Evolutionary conservation across 2,329 filamentous ascomycete genomes (phyloP).

Genomic region (Sarocladiaceae sp.): DNA sequence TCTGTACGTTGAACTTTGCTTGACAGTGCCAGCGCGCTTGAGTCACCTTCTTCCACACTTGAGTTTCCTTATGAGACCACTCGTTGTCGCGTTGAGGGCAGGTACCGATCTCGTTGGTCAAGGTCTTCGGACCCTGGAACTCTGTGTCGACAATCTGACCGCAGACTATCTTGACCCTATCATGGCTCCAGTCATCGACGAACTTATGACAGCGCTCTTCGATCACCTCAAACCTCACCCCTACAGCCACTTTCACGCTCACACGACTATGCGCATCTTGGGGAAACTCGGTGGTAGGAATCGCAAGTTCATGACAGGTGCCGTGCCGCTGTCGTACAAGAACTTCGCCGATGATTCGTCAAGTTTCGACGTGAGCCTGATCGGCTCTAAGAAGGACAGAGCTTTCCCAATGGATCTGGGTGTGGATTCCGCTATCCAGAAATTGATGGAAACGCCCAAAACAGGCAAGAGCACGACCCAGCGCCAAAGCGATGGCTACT

Average conservation of each 20-base stretch:
- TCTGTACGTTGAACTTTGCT: conserved; percentile 91
- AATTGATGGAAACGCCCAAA: conserved; percentile 78
- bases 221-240: conserved; percentile 91
- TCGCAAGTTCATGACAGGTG: conserved; percentile 88
- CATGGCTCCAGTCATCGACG: conserved; percentile 98
- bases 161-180: conserved; percentile 98
- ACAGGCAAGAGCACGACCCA: conserved; percentile 42
- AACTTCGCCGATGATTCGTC: conserved; percentile 82
- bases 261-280: conserved; percentile 95
- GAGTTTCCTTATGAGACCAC: conserved; percentile 92
- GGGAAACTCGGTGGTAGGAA: conserved; percentile 96
- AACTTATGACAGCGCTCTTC: conserved; percentile 96
- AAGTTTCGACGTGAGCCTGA: conserved; percentile 83
- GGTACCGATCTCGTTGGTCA: conserved; percentile 94
- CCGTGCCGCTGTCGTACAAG: conserved; percentile 78
- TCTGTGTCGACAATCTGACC: conserved; percentile 97
- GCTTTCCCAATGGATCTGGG: conserved; percentile 85
- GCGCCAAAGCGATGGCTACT: conserved; percentile 71
- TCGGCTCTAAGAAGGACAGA: conserved; percentile 83
- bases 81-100: conserved; percentile 91
- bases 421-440: conserved; percentile 82
- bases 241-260: conserved; percentile 95
- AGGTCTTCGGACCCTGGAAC: conserved; percentile 84
- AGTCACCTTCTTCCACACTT: conserved; percentile 94
- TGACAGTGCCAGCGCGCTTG: conserved; percentile 90